Base-by-base conservation (phyloP, 2,329 filamentous ascomycete species). In the Aureobasidium melanogenum region DNA sequence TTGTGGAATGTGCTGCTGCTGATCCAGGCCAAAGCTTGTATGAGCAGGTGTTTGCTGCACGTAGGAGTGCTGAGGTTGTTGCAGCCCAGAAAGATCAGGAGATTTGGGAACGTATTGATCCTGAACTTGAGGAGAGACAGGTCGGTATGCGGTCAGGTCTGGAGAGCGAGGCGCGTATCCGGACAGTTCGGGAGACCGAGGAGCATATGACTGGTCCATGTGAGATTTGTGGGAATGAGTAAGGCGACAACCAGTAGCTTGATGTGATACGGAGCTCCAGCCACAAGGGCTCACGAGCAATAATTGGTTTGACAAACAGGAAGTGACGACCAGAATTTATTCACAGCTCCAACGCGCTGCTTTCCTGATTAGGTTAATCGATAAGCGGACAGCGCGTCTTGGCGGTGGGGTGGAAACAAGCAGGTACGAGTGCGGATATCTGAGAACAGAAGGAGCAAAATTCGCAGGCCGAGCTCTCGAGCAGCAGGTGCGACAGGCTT, bases 101-200 rank as follows among this genome's bases (percentile, higher is more conserved):
- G 64, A 63, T 64, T 63, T 55, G 44, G 63, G 48, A 48, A 64
- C 47, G 56, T 60, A 63, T 34, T 24, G 62, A 63, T 65, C 65
- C 67, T 64, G 62, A 63, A 60, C 58, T 15, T 38, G 69, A 62
- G 68, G 70, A 65, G 75, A 71, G 67, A 72, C 68, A 62, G 74
- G 68, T 66, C 77, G 69, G 69, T 79, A 76, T 69, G 74, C 76
- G 64, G 81, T 80, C 66, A 84, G 75, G 65, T 76, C 73, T 60
- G 76, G 75, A 59, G 72, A 73, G 63, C 73, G 73, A 48, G 77
- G 76, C 50, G 75, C 73, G 67, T 74, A 77, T 30, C 62, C 62
- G 30, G 62, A 50, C 17, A 63, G 15, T 51, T 63, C 50, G 28
- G 57, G 62, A 12, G 62, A 63, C 39, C 62, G 62, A 19, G 62